Evolutionary conservation across 257 asterid genomes (phyloP).

Genomic region (Parsonsia alboflavescens): DNA sequence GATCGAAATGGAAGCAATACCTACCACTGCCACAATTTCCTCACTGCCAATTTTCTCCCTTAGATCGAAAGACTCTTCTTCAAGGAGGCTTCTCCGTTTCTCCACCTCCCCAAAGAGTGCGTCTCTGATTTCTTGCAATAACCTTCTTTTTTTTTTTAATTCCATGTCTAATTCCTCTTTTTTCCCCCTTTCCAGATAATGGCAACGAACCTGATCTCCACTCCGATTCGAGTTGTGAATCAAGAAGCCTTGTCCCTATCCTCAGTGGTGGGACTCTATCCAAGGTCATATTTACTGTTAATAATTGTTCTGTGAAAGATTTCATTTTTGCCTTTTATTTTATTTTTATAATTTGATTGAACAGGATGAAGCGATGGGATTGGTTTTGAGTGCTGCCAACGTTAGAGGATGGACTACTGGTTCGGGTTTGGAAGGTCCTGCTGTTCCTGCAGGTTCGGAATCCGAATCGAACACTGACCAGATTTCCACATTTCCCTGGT

Average conservation of each 20-base stretch:
- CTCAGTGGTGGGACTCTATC: constrained; percentile 46
- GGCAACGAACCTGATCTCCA: constrained; percentile 50
- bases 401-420: constrained; percentile 96
- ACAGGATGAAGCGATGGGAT: constrained; percentile 93
- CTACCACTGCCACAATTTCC: constrained; percentile 36
- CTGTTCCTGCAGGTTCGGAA: constrained; percentile 56
- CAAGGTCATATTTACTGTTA: constrained; percentile 24
- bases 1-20: constrained; percentile 53
- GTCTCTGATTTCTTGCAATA: background rate
- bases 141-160: background rate
- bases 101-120: constrained; percentile 57
- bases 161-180: constrained; percentile 1
- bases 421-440: constrained; percentile 90
- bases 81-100: constrained; percentile 48
- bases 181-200: constrained; percentile 26
- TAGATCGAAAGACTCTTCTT: constrained; percentile 34
- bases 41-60: constrained; percentile 49
- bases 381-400: constrained; percentile 73
- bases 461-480: constrained; percentile 36
- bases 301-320: background rate
- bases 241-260: constrained; percentile 42
- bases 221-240: constrained; percentile 28
- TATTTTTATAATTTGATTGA: background rate
- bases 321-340: background rate
- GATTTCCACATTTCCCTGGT: constrained; percentile 93